Percentiles rank a stretch among this genome's conserved stretches.
phyloP scores from a whole-genome alignment of 2,329 filamentous ascomycete genomes.

The Parastagonospora nodorum region DNA sequence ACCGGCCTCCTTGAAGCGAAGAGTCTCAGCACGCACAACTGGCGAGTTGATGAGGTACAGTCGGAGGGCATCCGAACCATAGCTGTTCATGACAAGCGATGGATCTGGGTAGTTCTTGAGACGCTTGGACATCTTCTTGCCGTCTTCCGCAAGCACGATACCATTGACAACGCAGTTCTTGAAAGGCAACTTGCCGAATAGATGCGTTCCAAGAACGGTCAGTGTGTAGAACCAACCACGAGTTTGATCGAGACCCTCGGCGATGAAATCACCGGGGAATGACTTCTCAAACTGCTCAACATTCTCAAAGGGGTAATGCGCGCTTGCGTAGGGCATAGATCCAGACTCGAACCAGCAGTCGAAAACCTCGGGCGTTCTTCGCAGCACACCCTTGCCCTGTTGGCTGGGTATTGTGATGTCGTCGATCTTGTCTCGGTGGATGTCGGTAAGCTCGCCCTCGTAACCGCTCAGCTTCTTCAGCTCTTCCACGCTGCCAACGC shows the following conservation, averaged over 20 bases:
- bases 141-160: slow-evolving; percentile 90
- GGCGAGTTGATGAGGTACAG: slow-evolving; percentile 98
- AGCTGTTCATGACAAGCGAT: slow-evolving; percentile 78
- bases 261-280: slow-evolving; percentile 93
- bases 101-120: slow-evolving; percentile 97
- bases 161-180: slow-evolving; percentile 97
- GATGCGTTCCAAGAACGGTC: slow-evolving; percentile 82
- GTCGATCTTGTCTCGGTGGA: slow-evolving; percentile 93
- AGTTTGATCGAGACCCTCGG: slow-evolving; percentile 91
- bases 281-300: slow-evolving; percentile 77
- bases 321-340: slow-evolving; percentile 90
- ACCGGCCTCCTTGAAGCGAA: slow-evolving; percentile 88
- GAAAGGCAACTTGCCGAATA: slow-evolving; percentile 85
- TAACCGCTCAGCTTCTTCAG: slow-evolving; percentile 86
- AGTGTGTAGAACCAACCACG: slow-evolving; percentile 97
- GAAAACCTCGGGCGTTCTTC: slow-evolving; percentile 84
- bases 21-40: slow-evolving; percentile 86
- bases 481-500: slow-evolving; percentile 82
- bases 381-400: slow-evolving; percentile 81
- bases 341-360: slow-evolving; percentile 98
- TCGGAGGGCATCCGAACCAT: slow-evolving; percentile 88
- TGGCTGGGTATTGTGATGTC: slow-evolving; percentile 92
- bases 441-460: slow-evolving; percentile 77
- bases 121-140: slow-evolving; percentile 98
- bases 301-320: slow-evolving; percentile 92